Evolutionary conservation across 1,284 basidiomycete genomes (phyloP).

Genomic region (Naganishia sp.): DNA sequence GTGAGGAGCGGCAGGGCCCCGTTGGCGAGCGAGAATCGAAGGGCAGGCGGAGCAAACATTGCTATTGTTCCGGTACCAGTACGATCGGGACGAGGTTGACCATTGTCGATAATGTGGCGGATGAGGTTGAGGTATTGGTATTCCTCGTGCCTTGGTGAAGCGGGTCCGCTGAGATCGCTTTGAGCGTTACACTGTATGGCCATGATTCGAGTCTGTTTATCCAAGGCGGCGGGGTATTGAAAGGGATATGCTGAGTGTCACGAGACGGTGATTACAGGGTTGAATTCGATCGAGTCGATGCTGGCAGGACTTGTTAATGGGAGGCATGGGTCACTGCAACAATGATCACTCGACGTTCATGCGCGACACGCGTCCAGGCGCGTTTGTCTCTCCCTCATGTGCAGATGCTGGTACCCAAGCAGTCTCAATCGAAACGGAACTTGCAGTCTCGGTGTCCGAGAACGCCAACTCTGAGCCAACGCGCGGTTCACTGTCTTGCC

Average conservation of each 20-base stretch:
- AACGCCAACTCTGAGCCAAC: no score
- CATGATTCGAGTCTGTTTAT: background rate
- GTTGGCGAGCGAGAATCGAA: conserved; percentile 80
- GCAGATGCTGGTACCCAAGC: no score
- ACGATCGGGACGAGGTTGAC: conserved; percentile 77
- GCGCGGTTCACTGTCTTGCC: background rate
- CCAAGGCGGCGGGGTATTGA: background rate
- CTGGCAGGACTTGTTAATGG: no score
- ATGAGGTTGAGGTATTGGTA: conserved; percentile 83
- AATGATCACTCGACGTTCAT: no score
- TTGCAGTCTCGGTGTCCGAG: no score
- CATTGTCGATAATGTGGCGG: conserved; percentile 68
- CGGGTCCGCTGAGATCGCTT: background rate
- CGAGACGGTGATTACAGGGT: no score
- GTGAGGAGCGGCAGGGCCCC: conserved; percentile 82
- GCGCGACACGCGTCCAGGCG: no score
- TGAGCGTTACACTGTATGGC: conserved; percentile 1
- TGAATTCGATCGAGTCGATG: no score
- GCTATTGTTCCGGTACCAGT: conserved; percentile 90
- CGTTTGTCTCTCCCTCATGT: no score
- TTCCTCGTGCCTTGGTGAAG: conserved; percentile 61
- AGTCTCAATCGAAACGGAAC: no score
- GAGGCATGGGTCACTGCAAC: no score
- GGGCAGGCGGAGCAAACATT: conserved; percentile 80
- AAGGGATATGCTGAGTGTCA: background rate